These are phyloP conservation scores for Sugiyamaella smithiae DNA, from an alignment of 805 yeast genomes.

Conservation along the genomic window DNA sequence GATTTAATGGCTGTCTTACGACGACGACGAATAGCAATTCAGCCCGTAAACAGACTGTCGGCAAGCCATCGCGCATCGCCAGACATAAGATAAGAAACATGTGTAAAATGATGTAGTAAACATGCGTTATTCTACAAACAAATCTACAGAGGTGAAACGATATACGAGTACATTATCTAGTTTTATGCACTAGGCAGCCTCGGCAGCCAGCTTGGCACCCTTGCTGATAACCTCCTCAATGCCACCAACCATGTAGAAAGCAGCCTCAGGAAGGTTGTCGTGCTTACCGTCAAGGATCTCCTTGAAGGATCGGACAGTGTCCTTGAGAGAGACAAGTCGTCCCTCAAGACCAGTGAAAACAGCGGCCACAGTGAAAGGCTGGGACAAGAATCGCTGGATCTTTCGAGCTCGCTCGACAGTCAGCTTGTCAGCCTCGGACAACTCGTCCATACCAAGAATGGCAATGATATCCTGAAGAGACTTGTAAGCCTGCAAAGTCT, in stretches of 20 bases:
- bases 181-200: constrained; percentile 12
- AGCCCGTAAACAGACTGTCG: too few species aligned
- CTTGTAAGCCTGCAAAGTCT: constrained; percentile 99
- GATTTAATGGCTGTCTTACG: too few species aligned
- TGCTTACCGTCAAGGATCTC: constrained; percentile 98
- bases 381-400: constrained; percentile 99
- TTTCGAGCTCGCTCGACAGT: constrained; percentile 99
- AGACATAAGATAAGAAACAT: too few species aligned
- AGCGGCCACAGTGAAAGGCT: constrained; percentile 99
- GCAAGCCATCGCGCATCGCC: too few species aligned
- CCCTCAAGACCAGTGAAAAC: constrained; percentile 99
- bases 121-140: too few species aligned
- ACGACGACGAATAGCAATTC: too few species aligned
- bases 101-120: too few species aligned
- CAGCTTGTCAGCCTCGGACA: constrained; percentile 96
- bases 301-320: constrained; percentile 91
- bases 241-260: constrained; percentile 99
- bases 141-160: too few species aligned
- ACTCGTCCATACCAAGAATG: constrained; percentile 99
- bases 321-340: constrained; percentile 94
- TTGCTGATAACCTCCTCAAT: constrained; percentile 97
- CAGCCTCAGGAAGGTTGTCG: constrained; percentile 98
- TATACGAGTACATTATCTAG: constrained; percentile 1
- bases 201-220: constrained; percentile 92
- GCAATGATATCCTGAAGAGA: constrained; percentile 99